Percentiles rank a stretch among this genome's conserved stretches.
These are phyloP conservation scores for Sphagnurus paluster DNA, from an alignment of 1,284 basidiomycete species.

Conservation along the genomic window DNA sequence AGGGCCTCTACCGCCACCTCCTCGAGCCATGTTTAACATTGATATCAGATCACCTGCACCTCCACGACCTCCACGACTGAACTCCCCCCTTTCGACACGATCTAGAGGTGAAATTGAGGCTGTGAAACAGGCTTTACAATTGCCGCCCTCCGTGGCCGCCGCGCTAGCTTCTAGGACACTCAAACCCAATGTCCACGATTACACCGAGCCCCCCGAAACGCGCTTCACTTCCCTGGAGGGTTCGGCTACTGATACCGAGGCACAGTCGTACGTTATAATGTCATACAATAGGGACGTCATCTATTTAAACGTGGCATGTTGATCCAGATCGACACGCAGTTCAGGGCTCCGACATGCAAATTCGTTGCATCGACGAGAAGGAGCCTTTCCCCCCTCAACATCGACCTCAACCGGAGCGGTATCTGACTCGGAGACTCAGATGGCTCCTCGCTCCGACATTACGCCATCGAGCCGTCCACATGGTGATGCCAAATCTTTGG, in stretches of 20 bases:
- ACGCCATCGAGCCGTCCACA: constrained; percentile 5
- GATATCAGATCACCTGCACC: constrained; percentile 48
- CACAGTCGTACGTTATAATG: constrained; percentile 14
- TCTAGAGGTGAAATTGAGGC: constrained; percentile 48
- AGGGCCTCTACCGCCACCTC: constrained; percentile 69
- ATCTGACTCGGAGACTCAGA: constrained; percentile 18
- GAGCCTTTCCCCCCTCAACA: constrained; percentile 61
- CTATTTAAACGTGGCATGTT: constrained; percentile 10
- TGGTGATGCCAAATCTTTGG: constrained; percentile 12
- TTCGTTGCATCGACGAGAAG: constrained; percentile 60
- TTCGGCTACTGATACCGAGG: constrained; percentile 9
- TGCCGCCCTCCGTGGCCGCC: constrained; percentile 53
- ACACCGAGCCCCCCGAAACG: constrained; percentile 8
- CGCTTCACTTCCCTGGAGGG: constrained; percentile 1
- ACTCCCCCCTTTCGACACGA: constrained; percentile 48
- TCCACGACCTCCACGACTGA: constrained; percentile 63
- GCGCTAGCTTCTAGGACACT: constrained; percentile 34
- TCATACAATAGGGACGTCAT: no score
- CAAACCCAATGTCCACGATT: constrained; percentile 8
- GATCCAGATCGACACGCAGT: constrained; percentile 14
- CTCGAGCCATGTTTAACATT: constrained; percentile 52
- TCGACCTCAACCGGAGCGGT: constrained; percentile 26
- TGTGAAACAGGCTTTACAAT: constrained; percentile 55
- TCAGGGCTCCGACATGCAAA: constrained; percentile 15
- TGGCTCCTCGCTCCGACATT: constrained; percentile 4